Base-by-base conservation (phyloP, 2,329 filamentous ascomycete species). In the Diaporthe helianthi region DNA sequence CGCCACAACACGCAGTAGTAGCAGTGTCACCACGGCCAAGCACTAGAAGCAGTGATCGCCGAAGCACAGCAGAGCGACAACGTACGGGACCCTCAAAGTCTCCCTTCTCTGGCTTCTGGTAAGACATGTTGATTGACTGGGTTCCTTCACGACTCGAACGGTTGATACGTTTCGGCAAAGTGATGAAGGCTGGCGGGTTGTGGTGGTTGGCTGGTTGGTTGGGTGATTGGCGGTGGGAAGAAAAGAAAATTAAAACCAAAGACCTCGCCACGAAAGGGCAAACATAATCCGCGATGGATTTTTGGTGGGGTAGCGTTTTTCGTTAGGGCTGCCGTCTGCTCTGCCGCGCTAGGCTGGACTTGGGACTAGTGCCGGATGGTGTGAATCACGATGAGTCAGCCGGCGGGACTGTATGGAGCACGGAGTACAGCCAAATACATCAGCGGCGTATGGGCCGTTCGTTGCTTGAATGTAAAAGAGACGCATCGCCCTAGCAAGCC, bases 81-180 rank as follows among this genome's bases (percentile, higher is more conserved):
- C 89, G 76, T 87, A 92, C 90, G 81, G 93, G 93, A 83, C 90
- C 91, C 83, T 97, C 94, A 86, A 89, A 92, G 84, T 93, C 92
- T 80, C 94, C 91, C 90, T 98, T 97, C 84, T 97, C 94, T 81
- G 88, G 86, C 90, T 98, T 97, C 85, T 97, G 89, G 91, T 92
- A 96, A 85, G 93, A 96, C 93, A 97, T 97, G 75, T 85, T 92
- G 84, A 60, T 74, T 80, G 78, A 79, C 78, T 75, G 72, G 67
- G 68, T 78, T 72, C 89, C 90, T 88, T 93, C 91, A 93, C 87
- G 92, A 94, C 92, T 92, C 91, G 90, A 92, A 91, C 89, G 85
- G 46, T 33, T 81, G 81, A 76, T 75, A 79, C 81, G 87, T 90
- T 89, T 85, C 91, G 90, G 91, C 90, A 92, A 93, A 86, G 91